Evolutionary conservation across 1,139 yeast genomes (phyloP), one percentile per base, ranked within the genome.

Genomic region (Suhomyces bolitotheri): DNA sequence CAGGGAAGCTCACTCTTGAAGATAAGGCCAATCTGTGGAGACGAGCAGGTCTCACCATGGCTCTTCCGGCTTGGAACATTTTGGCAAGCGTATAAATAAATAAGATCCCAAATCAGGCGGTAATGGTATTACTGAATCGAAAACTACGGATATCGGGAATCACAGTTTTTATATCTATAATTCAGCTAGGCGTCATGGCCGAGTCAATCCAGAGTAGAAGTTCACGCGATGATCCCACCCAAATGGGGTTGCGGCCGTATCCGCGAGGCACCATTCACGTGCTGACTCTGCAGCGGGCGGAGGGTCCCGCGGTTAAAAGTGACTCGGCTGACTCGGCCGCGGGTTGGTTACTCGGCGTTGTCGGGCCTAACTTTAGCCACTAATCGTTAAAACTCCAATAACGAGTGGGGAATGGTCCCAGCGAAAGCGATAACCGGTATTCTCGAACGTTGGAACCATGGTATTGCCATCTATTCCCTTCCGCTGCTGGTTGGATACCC

Each of bases 21-120:
- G 31, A 13, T 16, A 22, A 16, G 7, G 29, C 35, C 34, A 31
- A 29, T 19, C 37, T 29, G 27, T 24, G 34, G 21, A 33, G 16
- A 25, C 44, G 43, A 26, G 43, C 39, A n/a, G 38, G 10, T 39
- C 41, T 39, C 11, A 35, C 22, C 23, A 32, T 29, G 22, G 35
- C 17, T 36, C 41, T 39, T 14, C 27, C 33, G 11, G 34, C 29
- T 25, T 34, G 39, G 34, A 36, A 36, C 44, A 41, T 41, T 11
- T 7, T 15, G 8, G 19, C 4, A 14, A 11, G 14, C 4, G 16
- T n/a, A n/a, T n/a, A n/a, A n/a, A n/a, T n/a, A n/a, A n/a, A n/a
- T n/a, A n/a, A n/a, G n/a, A n/a, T n/a, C n/a, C n/a, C n/a, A n/a
- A n/a, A n/a, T n/a, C n/a, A n/a, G n/a, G n/a, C n/a, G n/a, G n/a